Percentiles rank a stretch among this genome's conserved stretches.
phyloP scores from a whole-genome alignment of 352 stramenopile genomes.

The Phytophthora meadii region DNA sequence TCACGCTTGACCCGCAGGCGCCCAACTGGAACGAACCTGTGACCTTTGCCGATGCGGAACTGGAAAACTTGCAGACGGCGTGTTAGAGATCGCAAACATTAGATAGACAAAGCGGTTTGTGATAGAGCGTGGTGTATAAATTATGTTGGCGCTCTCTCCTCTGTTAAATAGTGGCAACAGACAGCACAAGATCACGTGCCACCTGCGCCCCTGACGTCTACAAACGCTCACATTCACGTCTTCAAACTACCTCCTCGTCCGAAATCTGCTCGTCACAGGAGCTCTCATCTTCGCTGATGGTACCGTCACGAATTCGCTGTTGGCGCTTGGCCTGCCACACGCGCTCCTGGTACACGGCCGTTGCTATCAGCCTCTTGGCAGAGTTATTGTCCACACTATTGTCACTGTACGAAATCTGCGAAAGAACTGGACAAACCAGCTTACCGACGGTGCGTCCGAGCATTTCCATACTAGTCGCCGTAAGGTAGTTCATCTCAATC shows the following conservation, averaged over 20 bases:
- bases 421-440: conserved; percentile 75
- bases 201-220: conserved; percentile 29
- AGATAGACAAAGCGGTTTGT: not conserved
- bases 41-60: conserved; percentile 42
- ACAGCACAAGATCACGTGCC: conserved; percentile 6
- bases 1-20: conserved; percentile 45
- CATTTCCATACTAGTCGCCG: conserved; percentile 86
- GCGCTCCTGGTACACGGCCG: conserved; percentile 80
- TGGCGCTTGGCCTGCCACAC: conserved; percentile 62
- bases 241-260: conserved; percentile 43
- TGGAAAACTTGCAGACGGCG: conserved; percentile 54
- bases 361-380: conserved; percentile 80
- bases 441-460: conserved; percentile 84
- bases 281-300: conserved; percentile 37
- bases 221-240: conserved; percentile 17
- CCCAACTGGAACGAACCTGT: conserved; percentile 50
- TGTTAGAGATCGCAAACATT: conserved; percentile 35
- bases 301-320: conserved; percentile 54
- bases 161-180: conserved; percentile 40
- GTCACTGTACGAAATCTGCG: conserved; percentile 90
- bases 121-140: conserved; percentile 35
- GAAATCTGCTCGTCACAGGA: conserved; percentile 51
- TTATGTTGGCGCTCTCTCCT: conserved; percentile 34
- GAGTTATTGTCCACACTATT: conserved; percentile 81
- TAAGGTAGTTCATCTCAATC: conserved; percentile 90